phyloP scores from a whole-genome alignment of 805 yeast genomes.

The Barnettozyma vustinii region DNA sequence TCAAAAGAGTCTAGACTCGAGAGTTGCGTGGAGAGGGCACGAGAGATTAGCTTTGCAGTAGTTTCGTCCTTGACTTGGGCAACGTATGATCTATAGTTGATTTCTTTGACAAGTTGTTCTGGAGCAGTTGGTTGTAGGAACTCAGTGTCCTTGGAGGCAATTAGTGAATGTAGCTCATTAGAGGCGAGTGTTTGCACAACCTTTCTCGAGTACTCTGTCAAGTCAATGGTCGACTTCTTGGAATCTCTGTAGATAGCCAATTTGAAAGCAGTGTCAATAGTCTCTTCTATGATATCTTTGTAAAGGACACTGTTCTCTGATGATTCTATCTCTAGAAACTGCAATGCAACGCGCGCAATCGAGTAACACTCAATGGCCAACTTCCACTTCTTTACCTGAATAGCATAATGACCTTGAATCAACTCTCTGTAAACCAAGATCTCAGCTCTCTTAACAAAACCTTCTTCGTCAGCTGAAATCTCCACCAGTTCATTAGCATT shows the following conservation, averaged over 20 bases:
- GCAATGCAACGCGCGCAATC: slow-evolving; percentile 56
- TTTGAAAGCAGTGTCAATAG: slow-evolving; percentile 63
- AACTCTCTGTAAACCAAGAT: slow-evolving; percentile 41
- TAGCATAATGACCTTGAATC: slow-evolving; percentile 44
- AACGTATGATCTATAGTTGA: slow-evolving; percentile 54
- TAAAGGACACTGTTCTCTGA: slow-evolving; percentile 32
- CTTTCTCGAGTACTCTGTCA: slow-evolving; percentile 43
- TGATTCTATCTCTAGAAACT: slow-evolving; percentile 37
- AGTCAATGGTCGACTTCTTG: slow-evolving; percentile 35
- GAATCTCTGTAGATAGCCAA: slow-evolving; percentile 43
- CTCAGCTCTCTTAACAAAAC: slow-evolving; percentile 31
- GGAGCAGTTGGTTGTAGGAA: slow-evolving; percentile 20
- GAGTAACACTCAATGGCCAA: slow-evolving; percentile 48
- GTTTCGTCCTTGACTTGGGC: slow-evolving; percentile 70
- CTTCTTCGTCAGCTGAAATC: slow-evolving; percentile 35
- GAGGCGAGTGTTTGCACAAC: slow-evolving; percentile 26
- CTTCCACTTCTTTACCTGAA: slow-evolving; percentile 52
- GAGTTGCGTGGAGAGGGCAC: slow-evolving; percentile 30
- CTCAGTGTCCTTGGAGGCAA: slow-evolving; percentile 29
- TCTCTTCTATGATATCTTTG: slow-evolving; percentile 49
- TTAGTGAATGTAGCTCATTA: slow-evolving; percentile 34
- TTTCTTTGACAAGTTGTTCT: slow-evolving; percentile 36
- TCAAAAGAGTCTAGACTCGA: slow-evolving; percentile 46
- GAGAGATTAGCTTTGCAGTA: slow-evolving; percentile 54
- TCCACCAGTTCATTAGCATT: slow-evolving; percentile 37